A percentile compares a stretch with the other conserved stretches of the same genome.
These are phyloP conservation scores for Artemisia tridentata DNA, from an alignment of 129 eudicot genomes.

Conservation along the genomic window DNA sequence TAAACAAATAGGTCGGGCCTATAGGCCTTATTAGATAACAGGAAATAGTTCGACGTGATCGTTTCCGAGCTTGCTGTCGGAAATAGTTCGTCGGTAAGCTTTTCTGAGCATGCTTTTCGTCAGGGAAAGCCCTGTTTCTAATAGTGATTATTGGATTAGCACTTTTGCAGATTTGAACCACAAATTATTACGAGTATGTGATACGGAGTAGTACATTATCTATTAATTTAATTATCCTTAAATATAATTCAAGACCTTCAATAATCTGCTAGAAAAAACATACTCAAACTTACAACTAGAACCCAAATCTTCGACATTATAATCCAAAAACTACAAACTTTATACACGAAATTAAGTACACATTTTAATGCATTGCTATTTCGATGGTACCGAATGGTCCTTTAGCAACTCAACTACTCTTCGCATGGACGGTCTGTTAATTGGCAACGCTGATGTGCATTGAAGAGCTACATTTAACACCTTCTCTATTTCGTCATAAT, in stretches of 20 bases:
- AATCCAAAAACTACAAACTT: neutral
- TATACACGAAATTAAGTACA: slow-evolving; percentile 18
- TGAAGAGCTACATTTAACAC: slow-evolving; percentile 66
- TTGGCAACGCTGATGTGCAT: slow-evolving; percentile 58
- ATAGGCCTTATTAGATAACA: too few species aligned
- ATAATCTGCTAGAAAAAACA: neutral
- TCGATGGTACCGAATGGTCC: slow-evolving; percentile 33
- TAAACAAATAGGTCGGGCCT: too few species aligned
- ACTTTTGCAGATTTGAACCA: too few species aligned
- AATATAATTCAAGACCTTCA: neutral
- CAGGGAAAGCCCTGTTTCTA: too few species aligned
- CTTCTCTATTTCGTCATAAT: slow-evolving; percentile 50
- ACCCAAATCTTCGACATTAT: neutral
- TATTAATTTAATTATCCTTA: too few species aligned
- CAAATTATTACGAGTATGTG: too few species aligned
- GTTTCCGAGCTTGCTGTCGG: too few species aligned
- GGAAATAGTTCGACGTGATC: too few species aligned
- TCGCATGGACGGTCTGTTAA: slow-evolving; percentile 78
- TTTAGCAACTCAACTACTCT: slow-evolving; percentile 72
- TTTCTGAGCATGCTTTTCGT: too few species aligned
- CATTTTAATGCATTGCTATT: slow-evolving; percentile 1
- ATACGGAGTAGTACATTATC: too few species aligned
- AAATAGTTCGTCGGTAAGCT: too few species aligned
- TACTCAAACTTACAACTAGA: neutral
- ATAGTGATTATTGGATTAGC: too few species aligned